Conservation (phyloP, 768 basidiomycete genomes). For the Hydnum rufescens region DNA sequence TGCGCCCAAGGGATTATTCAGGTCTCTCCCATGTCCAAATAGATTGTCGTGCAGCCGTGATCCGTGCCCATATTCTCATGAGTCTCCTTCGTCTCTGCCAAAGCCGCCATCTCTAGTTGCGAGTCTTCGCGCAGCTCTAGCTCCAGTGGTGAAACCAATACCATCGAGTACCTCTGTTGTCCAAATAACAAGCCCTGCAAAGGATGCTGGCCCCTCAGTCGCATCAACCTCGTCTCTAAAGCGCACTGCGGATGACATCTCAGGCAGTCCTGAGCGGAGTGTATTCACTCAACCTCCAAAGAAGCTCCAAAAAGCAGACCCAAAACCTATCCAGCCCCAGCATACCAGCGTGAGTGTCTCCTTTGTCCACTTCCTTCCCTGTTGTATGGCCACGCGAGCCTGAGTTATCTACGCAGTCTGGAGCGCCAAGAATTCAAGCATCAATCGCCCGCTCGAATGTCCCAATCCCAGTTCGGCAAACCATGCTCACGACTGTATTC, state of each 20-base stretch:
- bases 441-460: conserved; percentile 29
- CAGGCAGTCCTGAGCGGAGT: conserved; percentile 1
- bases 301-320: background rate
- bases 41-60: conserved; percentile 3
- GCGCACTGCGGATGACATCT: background rate
- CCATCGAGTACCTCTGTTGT: background rate
- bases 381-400: background rate
- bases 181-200: no score
- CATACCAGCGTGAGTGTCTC: background rate
- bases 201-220: no score
- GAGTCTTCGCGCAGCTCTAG: background rate
- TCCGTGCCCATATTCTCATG: conserved; percentile 10
- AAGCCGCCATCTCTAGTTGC: background rate
- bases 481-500: conserved; percentile 55
- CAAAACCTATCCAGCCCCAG: background rate
- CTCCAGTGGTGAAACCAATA: background rate
- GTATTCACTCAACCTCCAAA: background rate
- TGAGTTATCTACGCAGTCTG: conserved; percentile 1
- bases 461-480: conserved; percentile 50
- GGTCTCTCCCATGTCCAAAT: conserved; percentile 6
- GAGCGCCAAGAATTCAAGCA: conserved; percentile 9
- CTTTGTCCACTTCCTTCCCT: background rate
- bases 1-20: conserved; percentile 5
- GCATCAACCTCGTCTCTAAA: background rate
- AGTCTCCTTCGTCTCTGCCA: background rate